phyloP scores from a whole-genome alignment of 768 basidiomycete species.

The Rhodocollybia butyracea region DNA sequence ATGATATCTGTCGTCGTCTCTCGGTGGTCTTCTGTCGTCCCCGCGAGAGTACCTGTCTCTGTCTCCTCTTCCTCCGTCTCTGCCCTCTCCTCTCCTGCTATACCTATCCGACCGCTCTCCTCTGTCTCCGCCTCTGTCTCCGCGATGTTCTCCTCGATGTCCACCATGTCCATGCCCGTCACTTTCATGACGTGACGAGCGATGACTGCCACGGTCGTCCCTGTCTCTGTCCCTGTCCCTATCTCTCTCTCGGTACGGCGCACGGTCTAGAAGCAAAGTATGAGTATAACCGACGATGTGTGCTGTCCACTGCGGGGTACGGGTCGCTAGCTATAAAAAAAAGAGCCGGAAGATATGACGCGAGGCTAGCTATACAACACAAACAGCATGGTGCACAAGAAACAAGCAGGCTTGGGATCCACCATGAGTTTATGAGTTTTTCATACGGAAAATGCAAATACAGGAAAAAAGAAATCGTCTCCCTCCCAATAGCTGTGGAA shows the following conservation, averaged over 20 bases:
- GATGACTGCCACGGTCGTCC: slow-evolving; percentile 70
- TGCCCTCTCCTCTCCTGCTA: slow-evolving; percentile 44
- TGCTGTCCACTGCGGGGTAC: slow-evolving; percentile 35
- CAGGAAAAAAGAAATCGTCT: not conserved
- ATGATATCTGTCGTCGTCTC: too few relatives aligned
- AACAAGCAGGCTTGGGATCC: slow-evolving; percentile 48
- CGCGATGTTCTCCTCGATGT: slow-evolving; percentile 25
- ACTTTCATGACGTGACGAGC: slow-evolving; percentile 64
- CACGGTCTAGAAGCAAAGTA: slow-evolving; percentile 45
- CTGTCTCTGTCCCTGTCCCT: too few relatives aligned
- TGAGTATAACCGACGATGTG: slow-evolving; percentile 31
- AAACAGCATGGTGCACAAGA: slow-evolving; percentile 51
- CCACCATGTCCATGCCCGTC: slow-evolving; percentile 42
- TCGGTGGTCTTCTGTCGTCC: slow-evolving; percentile 34
- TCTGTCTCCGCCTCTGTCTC: slow-evolving; percentile 25
- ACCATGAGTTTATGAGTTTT: slow-evolving; percentile 62
- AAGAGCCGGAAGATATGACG: slow-evolving; percentile 33
- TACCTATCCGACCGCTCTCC: slow-evolving; percentile 14
- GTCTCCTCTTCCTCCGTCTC: slow-evolving; percentile 44
- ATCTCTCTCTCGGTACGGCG: slow-evolving; percentile 58
- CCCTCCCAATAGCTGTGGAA: slow-evolving; percentile 1
- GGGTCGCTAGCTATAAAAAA: slow-evolving; percentile 30
- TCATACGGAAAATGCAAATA: slow-evolving; percentile 20
- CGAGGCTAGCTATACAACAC: slow-evolving; percentile 80
- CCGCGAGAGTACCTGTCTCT: slow-evolving; percentile 52